These are phyloP conservation scores for Globisporangium recalcitrans DNA, from an alignment of 352 stramenopile species.

Conservation along the genomic window DNA sequence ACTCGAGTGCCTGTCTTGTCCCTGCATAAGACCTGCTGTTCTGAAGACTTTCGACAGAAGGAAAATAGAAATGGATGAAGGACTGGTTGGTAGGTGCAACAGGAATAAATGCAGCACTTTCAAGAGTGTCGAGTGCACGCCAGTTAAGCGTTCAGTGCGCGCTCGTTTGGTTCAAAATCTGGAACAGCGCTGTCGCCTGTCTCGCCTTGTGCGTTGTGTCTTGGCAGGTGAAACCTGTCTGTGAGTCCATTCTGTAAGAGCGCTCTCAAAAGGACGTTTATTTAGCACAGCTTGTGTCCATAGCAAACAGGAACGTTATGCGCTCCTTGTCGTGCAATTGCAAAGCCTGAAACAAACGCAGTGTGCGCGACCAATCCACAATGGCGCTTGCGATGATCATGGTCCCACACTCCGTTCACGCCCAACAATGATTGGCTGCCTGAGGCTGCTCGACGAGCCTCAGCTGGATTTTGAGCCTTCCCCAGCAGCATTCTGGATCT, in stretches of 20 bases:
- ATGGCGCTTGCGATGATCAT: not conserved
- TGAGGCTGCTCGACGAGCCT: not conserved
- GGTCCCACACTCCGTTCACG: not conserved
- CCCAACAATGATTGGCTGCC: not conserved
- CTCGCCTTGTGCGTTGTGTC: not conserved
- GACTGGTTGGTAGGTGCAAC: not conserved
- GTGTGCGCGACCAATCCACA: not conserved
- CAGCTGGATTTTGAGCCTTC: not conserved
- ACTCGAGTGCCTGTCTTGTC: not conserved
- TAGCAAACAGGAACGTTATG: not conserved
- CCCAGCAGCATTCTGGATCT: not conserved
- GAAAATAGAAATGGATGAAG: slow-evolving; percentile 1
- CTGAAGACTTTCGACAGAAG: not conserved
- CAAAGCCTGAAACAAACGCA: not conserved
- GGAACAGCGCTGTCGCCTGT: not conserved
- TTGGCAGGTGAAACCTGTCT: too few relatives aligned
- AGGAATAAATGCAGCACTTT: not conserved
- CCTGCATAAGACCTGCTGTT: not conserved
- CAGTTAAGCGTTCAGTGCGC: not conserved
- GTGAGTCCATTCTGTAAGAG: too few relatives aligned
- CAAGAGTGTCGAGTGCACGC: not conserved
- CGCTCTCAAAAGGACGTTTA: not conserved
- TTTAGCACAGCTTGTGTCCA: too few relatives aligned
- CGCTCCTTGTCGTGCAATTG: not conserved
- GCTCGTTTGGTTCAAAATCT: not conserved